Evolutionary conservation across 148 eudicot species (phyloP).

Genomic region (Agrostemma githago): DNA sequence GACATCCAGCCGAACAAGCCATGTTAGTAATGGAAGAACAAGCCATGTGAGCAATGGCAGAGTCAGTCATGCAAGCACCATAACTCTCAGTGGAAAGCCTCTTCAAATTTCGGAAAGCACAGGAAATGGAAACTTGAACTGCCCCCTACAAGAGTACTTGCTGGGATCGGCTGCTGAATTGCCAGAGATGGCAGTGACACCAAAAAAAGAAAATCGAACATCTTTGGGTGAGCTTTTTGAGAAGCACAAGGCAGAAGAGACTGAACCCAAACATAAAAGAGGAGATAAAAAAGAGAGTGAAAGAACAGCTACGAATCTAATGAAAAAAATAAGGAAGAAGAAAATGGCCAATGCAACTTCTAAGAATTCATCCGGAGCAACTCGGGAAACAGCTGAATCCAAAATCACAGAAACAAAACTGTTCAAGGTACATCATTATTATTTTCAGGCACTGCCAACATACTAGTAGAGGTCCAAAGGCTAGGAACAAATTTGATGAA

Average conservation of each 20-base stretch:
- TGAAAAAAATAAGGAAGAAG: slow-evolving; percentile 65
- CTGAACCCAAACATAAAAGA: slow-evolving; percentile 33
- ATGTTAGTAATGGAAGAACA: slow-evolving; percentile 55
- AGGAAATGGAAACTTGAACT: slow-evolving; percentile 35
- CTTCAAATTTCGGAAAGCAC: slow-evolving; percentile 43
- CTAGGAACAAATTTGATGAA: not conserved
- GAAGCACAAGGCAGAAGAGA: slow-evolving; percentile 71
- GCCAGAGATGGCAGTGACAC: slow-evolving; percentile 42
- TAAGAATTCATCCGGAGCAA: slow-evolving; percentile 30
- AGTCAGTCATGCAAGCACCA: slow-evolving; percentile 65
- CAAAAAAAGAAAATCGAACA: slow-evolving; percentile 54
- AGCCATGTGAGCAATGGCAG: slow-evolving; percentile 63
- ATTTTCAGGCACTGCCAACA: not conserved
- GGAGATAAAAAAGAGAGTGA: slow-evolving; percentile 61
- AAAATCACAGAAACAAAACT: slow-evolving; percentile 53
- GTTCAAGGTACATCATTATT: slow-evolving; percentile 48
- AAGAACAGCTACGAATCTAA: slow-evolving; percentile 43
- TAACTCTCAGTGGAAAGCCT: slow-evolving; percentile 61
- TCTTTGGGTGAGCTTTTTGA: slow-evolving; percentile 82
- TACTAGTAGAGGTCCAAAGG: not conserved
- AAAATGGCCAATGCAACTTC: slow-evolving; percentile 39
- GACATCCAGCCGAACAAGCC: slow-evolving; percentile 73
- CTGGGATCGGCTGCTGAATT: slow-evolving; percentile 65
- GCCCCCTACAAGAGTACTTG: slow-evolving; percentile 77
- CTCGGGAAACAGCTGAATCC: slow-evolving; percentile 38